Evolutionary conservation across 1,139 yeast species (phyloP), one percentile per base, ranked within the genome.

Genomic region (Fermentozyma sake): DNA sequence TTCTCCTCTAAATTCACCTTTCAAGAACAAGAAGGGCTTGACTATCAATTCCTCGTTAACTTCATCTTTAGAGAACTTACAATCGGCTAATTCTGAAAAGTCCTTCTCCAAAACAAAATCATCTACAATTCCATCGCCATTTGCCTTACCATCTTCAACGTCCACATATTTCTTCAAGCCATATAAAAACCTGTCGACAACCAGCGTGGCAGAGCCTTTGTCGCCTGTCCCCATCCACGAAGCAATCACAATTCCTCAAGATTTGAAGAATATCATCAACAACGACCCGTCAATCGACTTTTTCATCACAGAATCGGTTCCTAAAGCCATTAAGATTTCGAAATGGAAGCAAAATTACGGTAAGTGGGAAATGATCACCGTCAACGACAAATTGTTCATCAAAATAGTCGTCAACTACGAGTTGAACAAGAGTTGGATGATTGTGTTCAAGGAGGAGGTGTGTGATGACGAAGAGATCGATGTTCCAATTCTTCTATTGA

Each of bases 81-180:
- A 18, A 8, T 22, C 18, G 8, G 10, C 19, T 11, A 11, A 7
- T 14, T 16, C 14, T n/a, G 24, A 22, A 15, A 22, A 22, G 19
- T 10, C 24, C 7, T 11, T 11, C 9, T 10, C 20, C 20, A 5
- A 18, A n/a, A 16, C 7, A 16, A 16, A 26, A 13, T 14, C 28
- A 9, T 35, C 61, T 19, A 38, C 48, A 7, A 35, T 48, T 23
- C 71, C 59, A 2, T 48, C 63, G 14, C 66, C 72, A 6, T 66
- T 66, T 50, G 72, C 71, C 7, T 54, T 66, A 36, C 72, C 72
- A 4, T 59, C 68, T 2, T 64, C 72, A 3, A 61, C 71, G 0
- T 64, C 72, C 0, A 57, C 55, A 12, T 51, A 61, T 28, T 65
- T 63, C 38, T 65, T 65, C 48, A 61, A 61, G 29, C 45, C 18